phyloP scores from a whole-genome alignment of 805 yeast species.

The Saccharomycopsis sp. region DNA sequence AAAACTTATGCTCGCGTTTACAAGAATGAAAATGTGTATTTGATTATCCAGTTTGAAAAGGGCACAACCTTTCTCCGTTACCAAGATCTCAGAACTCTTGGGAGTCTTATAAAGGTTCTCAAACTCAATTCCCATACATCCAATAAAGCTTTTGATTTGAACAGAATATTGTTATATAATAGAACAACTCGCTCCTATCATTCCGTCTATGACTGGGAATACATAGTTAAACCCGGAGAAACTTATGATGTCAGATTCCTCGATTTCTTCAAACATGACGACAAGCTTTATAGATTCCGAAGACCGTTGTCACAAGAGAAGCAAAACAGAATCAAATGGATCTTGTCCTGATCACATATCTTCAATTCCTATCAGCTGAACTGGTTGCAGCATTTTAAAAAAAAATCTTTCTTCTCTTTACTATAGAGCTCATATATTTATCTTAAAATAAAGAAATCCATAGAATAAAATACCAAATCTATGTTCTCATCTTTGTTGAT shows the following conservation, averaged over 20 bases:
- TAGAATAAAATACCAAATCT: not conserved
- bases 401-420: too few relatives aligned
- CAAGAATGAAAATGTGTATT: not conserved
- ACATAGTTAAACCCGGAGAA: not conserved
- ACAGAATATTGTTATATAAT: not conserved
- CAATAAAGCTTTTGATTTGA: not conserved
- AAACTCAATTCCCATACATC: not conserved
- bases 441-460: too few relatives aligned
- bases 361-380: not conserved
- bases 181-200: not conserved
- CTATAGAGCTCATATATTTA: not conserved
- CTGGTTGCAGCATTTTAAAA: not conserved
- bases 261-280: not conserved
- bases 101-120: not conserved
- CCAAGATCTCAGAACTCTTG: not conserved
- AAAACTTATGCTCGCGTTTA: not conserved
- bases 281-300: not conserved
- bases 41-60: not conserved
- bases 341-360: not conserved
- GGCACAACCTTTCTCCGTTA: not conserved
- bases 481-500: constrained; percentile 31
- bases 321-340: not conserved
- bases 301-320: not conserved
- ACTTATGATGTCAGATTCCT: not conserved
- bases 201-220: not conserved